Conservation (phyloP, 176 grass and related monocot genomes). For the Avena sativa region DNA sequence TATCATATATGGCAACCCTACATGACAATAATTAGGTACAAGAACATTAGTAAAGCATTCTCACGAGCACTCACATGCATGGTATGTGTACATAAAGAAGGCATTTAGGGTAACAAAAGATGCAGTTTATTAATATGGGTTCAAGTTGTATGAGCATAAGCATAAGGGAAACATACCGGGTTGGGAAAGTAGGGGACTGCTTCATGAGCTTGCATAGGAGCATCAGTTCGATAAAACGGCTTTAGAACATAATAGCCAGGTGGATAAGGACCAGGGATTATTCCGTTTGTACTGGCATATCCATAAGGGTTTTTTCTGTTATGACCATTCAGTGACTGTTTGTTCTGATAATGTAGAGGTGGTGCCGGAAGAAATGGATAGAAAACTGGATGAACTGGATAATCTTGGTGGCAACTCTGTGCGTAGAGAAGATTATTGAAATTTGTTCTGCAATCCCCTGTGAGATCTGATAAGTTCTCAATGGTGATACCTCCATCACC, state of each 20-base stretch:
- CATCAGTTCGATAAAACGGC: slow-evolving; percentile 60
- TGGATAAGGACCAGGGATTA: slow-evolving; percentile 47
- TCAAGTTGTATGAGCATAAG: slow-evolving; percentile 37
- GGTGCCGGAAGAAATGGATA: slow-evolving; percentile 43
- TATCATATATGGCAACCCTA: slow-evolving; percentile 19
- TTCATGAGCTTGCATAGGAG: slow-evolving; percentile 57
- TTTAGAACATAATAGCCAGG: slow-evolving; percentile 57
- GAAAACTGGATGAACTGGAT: slow-evolving; percentile 27
- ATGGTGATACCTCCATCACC: slow-evolving; percentile 7
- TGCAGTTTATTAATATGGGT: slow-evolving; percentile 11
- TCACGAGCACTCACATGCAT: slow-evolving; percentile 23
- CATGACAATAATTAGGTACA: background rate
- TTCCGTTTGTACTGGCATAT: slow-evolving; percentile 56
- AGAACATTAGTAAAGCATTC: slow-evolving; percentile 14
- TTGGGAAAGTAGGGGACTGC: slow-evolving; percentile 83
- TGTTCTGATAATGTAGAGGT: slow-evolving; percentile 55
- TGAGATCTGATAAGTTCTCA: slow-evolving; percentile 49
- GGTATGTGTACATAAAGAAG: slow-evolving; percentile 6
- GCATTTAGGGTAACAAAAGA: background rate
- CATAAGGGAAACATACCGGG: slow-evolving; percentile 52
- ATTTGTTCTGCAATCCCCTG: slow-evolving; percentile 57
- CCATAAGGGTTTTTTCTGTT: slow-evolving; percentile 57
- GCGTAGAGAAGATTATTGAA: slow-evolving; percentile 63
- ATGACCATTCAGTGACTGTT: slow-evolving; percentile 54
- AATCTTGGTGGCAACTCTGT: slow-evolving; percentile 49